These are phyloP conservation scores for Neurospora tetrasperma DNA, from an alignment of 495 filamentous ascomycete genomes.

Conservation along the genomic window DNA sequence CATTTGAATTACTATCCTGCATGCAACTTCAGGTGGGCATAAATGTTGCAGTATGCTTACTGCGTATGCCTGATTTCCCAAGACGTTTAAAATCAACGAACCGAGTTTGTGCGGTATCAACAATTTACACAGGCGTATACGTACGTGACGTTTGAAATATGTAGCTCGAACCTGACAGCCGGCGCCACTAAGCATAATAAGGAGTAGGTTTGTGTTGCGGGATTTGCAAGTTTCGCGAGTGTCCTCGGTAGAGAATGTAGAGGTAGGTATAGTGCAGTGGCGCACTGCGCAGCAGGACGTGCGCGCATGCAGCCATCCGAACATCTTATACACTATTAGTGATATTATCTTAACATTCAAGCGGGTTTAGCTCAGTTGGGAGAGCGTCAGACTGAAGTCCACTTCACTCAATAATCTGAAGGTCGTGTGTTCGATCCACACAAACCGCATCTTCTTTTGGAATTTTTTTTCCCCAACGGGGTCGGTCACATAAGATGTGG, in stretches of 20 bases:
- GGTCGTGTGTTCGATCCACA: background rate
- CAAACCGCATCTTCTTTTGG: background rate
- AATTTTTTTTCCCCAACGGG: background rate
- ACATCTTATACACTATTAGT: background rate
- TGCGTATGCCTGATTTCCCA: too few species aligned
- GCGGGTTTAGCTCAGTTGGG: conserved; percentile 1
- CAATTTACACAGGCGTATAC: background rate
- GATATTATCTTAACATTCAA: background rate
- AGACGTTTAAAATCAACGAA: too few species aligned
- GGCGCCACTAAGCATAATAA: background rate
- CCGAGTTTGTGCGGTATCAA: too few species aligned
- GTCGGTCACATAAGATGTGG: background rate
- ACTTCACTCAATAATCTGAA: too few species aligned
- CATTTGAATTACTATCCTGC: too few species aligned
- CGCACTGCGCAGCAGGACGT: background rate
- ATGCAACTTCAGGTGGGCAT: too few species aligned
- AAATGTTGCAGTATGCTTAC: too few species aligned
- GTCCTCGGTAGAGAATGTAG: background rate
- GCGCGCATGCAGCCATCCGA: background rate
- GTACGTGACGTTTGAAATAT: background rate
- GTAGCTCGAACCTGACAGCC: background rate
- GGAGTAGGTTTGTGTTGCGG: background rate
- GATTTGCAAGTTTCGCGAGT: background rate
- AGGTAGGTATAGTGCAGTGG: background rate
- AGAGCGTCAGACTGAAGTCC: background rate